phyloP scores from a whole-genome alignment of 2,329 filamentous ascomycete species.

The Fusarium gaditjirri region DNA sequence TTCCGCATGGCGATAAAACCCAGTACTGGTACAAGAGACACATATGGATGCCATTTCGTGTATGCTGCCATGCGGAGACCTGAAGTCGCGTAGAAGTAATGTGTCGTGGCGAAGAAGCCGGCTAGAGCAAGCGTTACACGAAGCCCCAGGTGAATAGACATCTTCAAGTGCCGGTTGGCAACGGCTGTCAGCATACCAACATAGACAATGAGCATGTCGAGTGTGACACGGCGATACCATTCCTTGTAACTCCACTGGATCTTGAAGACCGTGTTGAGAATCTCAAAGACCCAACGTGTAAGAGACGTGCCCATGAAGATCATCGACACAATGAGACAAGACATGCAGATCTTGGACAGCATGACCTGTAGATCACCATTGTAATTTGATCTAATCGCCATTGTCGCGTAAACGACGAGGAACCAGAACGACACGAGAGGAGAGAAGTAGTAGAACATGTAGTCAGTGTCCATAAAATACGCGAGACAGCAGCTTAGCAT shows the following conservation, averaged over 20 bases:
- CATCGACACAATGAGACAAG: slow-evolving; percentile 52
- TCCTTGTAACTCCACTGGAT: slow-evolving; percentile 57
- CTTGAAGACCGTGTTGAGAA: slow-evolving; percentile 54
- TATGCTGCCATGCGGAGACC: slow-evolving; percentile 47
- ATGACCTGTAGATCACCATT: slow-evolving; percentile 58
- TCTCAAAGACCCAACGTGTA: slow-evolving; percentile 25
- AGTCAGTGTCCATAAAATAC: slow-evolving; percentile 66
- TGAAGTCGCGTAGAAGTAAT: neutral
- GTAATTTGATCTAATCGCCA: slow-evolving; percentile 52
- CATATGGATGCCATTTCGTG: slow-evolving; percentile 61
- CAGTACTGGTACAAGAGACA: slow-evolving; percentile 64
- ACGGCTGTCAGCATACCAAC: slow-evolving; percentile 61
- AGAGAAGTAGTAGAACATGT: slow-evolving; percentile 64
- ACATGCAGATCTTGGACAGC: slow-evolving; percentile 57
- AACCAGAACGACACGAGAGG: slow-evolving; percentile 72
- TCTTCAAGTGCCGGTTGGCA: slow-evolving; percentile 27
- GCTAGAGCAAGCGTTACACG: slow-evolving; percentile 40
- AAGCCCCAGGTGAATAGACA: slow-evolving; percentile 4
- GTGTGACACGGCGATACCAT: slow-evolving; percentile 59
- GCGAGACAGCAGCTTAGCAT: slow-evolving; percentile 62
- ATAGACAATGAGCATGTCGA: slow-evolving; percentile 66
- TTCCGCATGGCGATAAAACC: slow-evolving; percentile 64
- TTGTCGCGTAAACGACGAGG: slow-evolving; percentile 62
- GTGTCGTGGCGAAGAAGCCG: slow-evolving; percentile 40
- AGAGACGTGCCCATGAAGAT: neutral